Conservation (phyloP, 192 early-diverging fungal genomes). For the Umbelopsis sp. region DNA sequence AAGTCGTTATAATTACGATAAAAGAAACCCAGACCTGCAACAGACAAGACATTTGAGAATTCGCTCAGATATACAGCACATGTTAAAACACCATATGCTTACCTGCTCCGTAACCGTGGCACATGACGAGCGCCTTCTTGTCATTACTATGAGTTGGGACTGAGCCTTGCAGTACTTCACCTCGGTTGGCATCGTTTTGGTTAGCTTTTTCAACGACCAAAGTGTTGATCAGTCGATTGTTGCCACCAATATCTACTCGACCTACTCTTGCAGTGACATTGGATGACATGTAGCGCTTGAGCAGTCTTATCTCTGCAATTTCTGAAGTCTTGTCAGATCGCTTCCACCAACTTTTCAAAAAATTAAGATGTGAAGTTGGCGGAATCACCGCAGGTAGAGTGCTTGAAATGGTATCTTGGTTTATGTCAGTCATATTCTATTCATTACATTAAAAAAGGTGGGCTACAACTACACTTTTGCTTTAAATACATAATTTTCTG, state of each 20-base stretch:
- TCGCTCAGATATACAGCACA: background rate
- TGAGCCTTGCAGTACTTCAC: constrained; percentile 3
- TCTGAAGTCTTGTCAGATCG: constrained; percentile 45
- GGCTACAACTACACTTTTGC: too few relatives aligned
- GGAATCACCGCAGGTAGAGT: constrained; percentile 39
- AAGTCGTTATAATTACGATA: constrained; percentile 59
- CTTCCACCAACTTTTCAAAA: constrained; percentile 44
- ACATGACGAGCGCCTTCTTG: constrained; percentile 62
- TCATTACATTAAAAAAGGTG: background rate
- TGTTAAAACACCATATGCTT: background rate
- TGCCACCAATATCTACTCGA: constrained; percentile 54
- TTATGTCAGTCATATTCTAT: constrained; percentile 18
- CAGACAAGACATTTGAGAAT: background rate
- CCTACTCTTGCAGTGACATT: constrained; percentile 54
- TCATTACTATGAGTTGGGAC: constrained; percentile 24
- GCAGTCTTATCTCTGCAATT: constrained; percentile 60
- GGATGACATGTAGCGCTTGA: constrained; percentile 40
- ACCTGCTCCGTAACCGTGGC: constrained; percentile 83
- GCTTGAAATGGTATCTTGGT: constrained; percentile 12
- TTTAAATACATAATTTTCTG: too few relatives aligned
- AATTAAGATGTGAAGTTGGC: constrained; percentile 40
- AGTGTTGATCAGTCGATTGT: constrained; percentile 60
- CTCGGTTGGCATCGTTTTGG: constrained; percentile 31
- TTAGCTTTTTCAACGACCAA: constrained; percentile 58
- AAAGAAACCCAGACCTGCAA: constrained; percentile 67